Conservation (phyloP, 2,329 filamentous ascomycete species). For the Cladosporium colombiae region DNA sequence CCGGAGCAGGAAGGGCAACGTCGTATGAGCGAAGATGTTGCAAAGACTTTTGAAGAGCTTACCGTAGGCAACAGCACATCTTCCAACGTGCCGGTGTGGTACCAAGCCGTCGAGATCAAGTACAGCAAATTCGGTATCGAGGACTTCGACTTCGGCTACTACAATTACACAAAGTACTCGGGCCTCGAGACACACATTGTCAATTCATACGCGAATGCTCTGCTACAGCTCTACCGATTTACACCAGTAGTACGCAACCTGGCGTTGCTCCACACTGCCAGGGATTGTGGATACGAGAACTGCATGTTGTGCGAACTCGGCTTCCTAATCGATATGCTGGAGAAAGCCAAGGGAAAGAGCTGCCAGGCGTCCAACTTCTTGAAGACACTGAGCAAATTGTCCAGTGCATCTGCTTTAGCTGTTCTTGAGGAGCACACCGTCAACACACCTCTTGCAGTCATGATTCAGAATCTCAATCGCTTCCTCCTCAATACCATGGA, state of each 20-base stretch:
- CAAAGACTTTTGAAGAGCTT: slow-evolving; percentile 65
- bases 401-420: slow-evolving; percentile 74
- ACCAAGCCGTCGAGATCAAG: slow-evolving; percentile 94
- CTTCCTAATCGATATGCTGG: slow-evolving; percentile 95
- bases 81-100: slow-evolving; percentile 82
- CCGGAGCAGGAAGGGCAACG: slow-evolving; percentile 44
- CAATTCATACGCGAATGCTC: slow-evolving; percentile 92
- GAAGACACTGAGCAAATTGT: slow-evolving; percentile 81
- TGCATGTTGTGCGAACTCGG: slow-evolving; percentile 93
- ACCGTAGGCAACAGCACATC: slow-evolving; percentile 72
- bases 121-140: slow-evolving; percentile 99
- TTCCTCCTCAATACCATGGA: slow-evolving; percentile 80
- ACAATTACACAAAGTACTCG: slow-evolving; percentile 89
- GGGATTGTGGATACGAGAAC: slow-evolving; percentile 75
- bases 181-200: slow-evolving; percentile 94
- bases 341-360: slow-evolving; percentile 90
- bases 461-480: slow-evolving; percentile 82
- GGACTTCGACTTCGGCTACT: slow-evolving; percentile 97
- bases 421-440: slow-evolving; percentile 82
- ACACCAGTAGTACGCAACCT: slow-evolving; percentile 85
- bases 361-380: slow-evolving; percentile 96
- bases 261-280: slow-evolving; percentile 84
- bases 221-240: slow-evolving; percentile 89
- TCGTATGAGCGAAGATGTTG: slow-evolving; percentile 57
- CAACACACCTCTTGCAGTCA: slow-evolving; percentile 70